These are phyloP conservation scores for Pseudogymnoascus sp. DNA, from an alignment of 2,329 filamentous ascomycete genomes.

Conservation along the genomic window DNA sequence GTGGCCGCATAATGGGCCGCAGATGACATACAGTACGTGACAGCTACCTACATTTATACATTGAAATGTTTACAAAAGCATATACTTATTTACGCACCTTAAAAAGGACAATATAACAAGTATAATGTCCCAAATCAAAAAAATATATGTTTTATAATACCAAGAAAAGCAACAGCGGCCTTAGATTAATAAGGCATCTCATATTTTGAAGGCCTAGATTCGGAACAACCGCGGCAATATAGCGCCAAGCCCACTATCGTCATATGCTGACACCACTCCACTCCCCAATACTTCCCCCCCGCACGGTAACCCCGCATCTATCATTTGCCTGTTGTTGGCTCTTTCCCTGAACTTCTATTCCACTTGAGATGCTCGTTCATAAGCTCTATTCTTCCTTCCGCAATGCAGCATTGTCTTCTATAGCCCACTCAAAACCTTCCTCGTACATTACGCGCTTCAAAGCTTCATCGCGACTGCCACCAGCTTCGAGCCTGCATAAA, in stretches of 20 bases:
- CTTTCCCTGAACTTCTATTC: neutral
- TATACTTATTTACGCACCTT: neutral
- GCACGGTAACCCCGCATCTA: neutral
- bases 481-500: neutral
- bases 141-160: neutral
- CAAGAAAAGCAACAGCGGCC: neutral
- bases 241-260: neutral
- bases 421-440: neutral
- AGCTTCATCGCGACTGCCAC: neutral
- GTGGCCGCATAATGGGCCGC: conserved; percentile 6
- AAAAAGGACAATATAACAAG: neutral
- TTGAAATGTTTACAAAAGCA: neutral
- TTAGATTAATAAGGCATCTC: neutral
- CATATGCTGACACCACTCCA: neutral
- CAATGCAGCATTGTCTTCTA: neutral
- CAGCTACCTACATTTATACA: neutral
- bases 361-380: neutral
- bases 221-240: conserved; percentile 4
- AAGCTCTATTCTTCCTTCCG: neutral
- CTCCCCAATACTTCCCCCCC: neutral
- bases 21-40: neutral
- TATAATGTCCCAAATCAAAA: neutral
- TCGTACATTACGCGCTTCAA: neutral
- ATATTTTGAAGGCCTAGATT: neutral
- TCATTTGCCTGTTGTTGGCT: neutral